Evolutionary conservation across 805 yeast genomes (phyloP).

Genomic region (Priceomyces medius): DNA sequence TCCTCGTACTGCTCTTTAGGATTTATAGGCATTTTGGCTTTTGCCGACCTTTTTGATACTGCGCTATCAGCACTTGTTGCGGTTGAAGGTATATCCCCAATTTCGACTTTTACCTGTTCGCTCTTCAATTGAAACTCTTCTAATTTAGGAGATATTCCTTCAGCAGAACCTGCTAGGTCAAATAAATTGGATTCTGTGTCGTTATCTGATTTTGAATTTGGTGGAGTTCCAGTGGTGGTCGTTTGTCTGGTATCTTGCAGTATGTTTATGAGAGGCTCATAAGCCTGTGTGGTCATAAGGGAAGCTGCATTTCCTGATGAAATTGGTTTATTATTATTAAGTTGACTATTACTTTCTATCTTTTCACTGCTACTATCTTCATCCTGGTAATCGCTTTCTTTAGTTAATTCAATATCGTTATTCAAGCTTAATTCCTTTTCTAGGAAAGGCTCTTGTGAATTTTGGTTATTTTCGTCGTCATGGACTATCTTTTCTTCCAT

Average conservation of each 20-base stretch:
- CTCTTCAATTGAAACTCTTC: slow-evolving; percentile 20
- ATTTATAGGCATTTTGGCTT: slow-evolving; percentile 13
- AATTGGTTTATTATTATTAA: too few relatives aligned
- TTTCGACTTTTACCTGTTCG: slow-evolving; percentile 8
- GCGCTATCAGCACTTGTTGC: slow-evolving; percentile 1
- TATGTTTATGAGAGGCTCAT: slow-evolving; percentile 16
- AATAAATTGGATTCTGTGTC: slow-evolving; percentile 7
- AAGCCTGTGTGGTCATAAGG: slow-evolving; percentile 22
- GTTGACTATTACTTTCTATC: too few relatives aligned
- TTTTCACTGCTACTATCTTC: too few relatives aligned
- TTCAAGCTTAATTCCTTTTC: too few relatives aligned
- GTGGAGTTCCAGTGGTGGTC: neutral
- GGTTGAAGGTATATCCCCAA: slow-evolving; percentile 8
- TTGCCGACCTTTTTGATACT: slow-evolving; percentile 2
- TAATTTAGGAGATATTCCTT: slow-evolving; percentile 9
- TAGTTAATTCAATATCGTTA: too few relatives aligned
- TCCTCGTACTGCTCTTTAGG: slow-evolving; percentile 40
- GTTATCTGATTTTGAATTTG: neutral
- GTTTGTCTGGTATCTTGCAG: too few relatives aligned
- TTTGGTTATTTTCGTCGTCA: neutral
- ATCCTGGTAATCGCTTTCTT: too few relatives aligned
- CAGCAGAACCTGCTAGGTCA: slow-evolving; percentile 13
- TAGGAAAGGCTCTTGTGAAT: neutral
- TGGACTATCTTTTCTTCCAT: slow-evolving; percentile 5
- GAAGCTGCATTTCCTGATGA: neutral